Conservation (phyloP, 2,329 filamentous ascomycete genomes). For the Teratosphaeria destructans region DNA sequence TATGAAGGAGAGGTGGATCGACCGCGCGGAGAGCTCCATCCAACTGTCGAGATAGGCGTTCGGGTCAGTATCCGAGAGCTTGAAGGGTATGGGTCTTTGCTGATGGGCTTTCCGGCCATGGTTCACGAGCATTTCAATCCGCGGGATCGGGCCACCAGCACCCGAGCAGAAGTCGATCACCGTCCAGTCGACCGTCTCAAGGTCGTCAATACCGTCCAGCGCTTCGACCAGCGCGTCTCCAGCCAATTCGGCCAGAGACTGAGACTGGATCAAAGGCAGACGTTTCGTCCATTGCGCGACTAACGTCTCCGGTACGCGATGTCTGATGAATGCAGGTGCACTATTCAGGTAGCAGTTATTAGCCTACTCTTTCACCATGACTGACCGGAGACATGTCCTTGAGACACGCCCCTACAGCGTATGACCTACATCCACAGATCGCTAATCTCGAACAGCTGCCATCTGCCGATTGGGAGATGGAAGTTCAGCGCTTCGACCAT, state of each 20-base stretch:
- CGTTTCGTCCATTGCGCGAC: conserved; percentile 52
- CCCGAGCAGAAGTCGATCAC: conserved; percentile 71
- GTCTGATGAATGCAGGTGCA: conserved; percentile 56
- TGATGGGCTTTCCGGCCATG: conserved; percentile 9
- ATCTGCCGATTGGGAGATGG: conserved; percentile 13
- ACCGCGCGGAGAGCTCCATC: conserved; percentile 20
- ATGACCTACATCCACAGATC: conserved; percentile 19
- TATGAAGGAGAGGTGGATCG: conserved; percentile 48
- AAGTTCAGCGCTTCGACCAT: conserved; percentile 15
- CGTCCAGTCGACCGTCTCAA: conserved; percentile 45
- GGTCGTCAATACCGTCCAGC: conserved; percentile 25
- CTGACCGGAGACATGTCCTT: neutral
- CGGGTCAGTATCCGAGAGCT: conserved; percentile 31
- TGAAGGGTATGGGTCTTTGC: conserved; percentile 25
- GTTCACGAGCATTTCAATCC: conserved; percentile 27
- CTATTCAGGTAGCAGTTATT: conserved; percentile 30
- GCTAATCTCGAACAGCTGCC: conserved; percentile 24
- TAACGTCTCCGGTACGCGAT: conserved; percentile 54
- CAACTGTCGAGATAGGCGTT: conserved; percentile 26
- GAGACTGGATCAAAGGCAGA: conserved; percentile 47
- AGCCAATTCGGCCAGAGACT: conserved; percentile 51
- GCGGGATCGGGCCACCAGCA: conserved; percentile 40
- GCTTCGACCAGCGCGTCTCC: conserved; percentile 43
- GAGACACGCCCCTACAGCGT: neutral
- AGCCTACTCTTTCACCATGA: neutral